A percentile compares a stretch with the other conserved stretches of the same genome.
These are phyloP conservation scores for Sphagnurus paluster DNA, from an alignment of 1,284 basidiomycete genomes.

Conservation along the genomic window DNA sequence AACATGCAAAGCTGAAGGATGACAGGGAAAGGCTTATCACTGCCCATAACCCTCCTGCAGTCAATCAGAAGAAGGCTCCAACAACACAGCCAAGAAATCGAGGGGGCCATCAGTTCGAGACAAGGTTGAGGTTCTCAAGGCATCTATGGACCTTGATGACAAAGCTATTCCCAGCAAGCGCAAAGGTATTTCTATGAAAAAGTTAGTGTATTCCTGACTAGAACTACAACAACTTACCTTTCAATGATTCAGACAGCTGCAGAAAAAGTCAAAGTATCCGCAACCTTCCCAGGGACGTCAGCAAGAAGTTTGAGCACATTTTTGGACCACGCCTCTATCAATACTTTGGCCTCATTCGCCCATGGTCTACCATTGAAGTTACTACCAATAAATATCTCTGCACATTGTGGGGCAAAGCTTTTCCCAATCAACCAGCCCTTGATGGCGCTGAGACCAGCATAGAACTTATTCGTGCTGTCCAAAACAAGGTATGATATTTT, in stretches of 20 bases:
- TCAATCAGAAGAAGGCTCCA: background rate
- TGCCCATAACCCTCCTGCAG: background rate
- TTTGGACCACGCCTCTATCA: background rate
- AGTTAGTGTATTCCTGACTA: background rate
- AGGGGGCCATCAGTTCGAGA: background rate
- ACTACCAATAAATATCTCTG: background rate
- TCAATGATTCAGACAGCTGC: background rate
- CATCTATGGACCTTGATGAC: background rate
- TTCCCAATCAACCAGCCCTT: background rate
- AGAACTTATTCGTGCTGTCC: background rate
- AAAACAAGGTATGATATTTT: background rate
- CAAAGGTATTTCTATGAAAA: background rate
- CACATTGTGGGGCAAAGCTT: background rate
- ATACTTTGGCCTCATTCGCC: background rate
- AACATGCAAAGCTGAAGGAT: background rate
- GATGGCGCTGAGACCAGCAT: background rate
- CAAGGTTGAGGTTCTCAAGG: background rate
- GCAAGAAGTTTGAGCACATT: background rate
- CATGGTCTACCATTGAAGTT: background rate
- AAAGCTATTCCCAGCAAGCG: background rate
- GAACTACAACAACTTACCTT: background rate
- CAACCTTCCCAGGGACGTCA: background rate
- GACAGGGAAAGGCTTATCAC: background rate
- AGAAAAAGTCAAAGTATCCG: background rate
- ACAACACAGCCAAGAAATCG: background rate